Percentiles rank a stretch among this genome's conserved stretches.
Evolutionary conservation across 2,329 filamentous ascomycete species (phyloP).

Genomic region (Spiromastix sp.): DNA sequence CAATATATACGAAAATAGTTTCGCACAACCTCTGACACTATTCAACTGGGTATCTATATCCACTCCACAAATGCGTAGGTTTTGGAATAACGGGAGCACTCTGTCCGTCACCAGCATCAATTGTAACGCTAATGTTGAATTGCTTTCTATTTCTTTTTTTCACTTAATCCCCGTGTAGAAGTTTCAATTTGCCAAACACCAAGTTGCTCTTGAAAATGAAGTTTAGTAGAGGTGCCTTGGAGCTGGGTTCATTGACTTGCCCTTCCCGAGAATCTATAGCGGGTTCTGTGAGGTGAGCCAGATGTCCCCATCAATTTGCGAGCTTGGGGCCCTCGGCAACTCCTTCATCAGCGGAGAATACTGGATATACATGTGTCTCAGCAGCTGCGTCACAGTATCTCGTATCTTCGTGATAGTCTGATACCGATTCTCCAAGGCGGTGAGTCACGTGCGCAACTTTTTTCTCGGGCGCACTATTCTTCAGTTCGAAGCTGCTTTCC

Average conservation of each 20-base stretch:
- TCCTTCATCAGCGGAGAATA: too few species aligned
- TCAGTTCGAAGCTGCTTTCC: not conserved
- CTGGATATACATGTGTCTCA: too few species aligned
- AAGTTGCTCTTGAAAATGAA: slow-evolving; percentile 77
- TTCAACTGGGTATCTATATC: too few species aligned
- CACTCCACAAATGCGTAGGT: too few species aligned
- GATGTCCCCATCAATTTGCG: too few species aligned
- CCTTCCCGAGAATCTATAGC: too few species aligned
- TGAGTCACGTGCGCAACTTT: slow-evolving; percentile 13
- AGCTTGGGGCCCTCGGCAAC: too few species aligned
- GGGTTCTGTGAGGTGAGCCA: too few species aligned
- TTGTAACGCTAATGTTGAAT: slow-evolving; percentile 38
- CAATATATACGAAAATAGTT: too few species aligned
- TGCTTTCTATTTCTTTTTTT: slow-evolving; percentile 40
- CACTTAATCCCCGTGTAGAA: slow-evolving; percentile 68
- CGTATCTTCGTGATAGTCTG: too few species aligned
- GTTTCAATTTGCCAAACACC: slow-evolving; percentile 82
- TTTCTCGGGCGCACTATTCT: slow-evolving; percentile 9
- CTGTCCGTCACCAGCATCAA: slow-evolving; percentile 33
- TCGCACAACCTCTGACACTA: too few species aligned
- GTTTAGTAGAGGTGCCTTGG: slow-evolving; percentile 45
- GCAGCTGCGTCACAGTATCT: too few species aligned
- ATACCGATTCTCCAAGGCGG: slow-evolving; percentile 12
- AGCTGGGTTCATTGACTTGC: slow-evolving; percentile 16
- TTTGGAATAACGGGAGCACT: slow-evolving; percentile 47